Percentiles rank a stretch among this genome's conserved stretches.
These are phyloP conservation scores for Hyphodiscus sp. DNA, from an alignment of 2,329 filamentous ascomycete species.

Conservation along the genomic window DNA sequence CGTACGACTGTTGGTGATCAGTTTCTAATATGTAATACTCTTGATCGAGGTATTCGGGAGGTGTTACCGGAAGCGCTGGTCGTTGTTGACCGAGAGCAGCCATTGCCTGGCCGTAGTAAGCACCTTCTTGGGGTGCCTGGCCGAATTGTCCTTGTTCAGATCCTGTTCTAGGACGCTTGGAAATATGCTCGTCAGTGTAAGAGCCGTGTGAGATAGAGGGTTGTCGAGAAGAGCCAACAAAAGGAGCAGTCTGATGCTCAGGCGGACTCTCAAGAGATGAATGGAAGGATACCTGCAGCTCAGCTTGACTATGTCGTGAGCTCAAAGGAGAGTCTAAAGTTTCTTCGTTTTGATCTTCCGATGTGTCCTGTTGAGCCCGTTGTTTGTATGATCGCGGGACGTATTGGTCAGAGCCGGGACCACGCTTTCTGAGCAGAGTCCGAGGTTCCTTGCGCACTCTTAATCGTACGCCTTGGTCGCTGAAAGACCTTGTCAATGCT, in stretches of 20 bases:
- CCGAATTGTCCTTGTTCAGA: neutral
- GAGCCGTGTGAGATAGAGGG: neutral
- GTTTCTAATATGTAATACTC: neutral
- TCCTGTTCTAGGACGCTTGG: neutral
- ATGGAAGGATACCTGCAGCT: neutral
- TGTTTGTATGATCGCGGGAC: constrained; percentile 24
- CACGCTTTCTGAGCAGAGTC: constrained; percentile 32
- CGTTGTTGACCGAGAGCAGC: neutral
- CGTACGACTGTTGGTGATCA: neutral
- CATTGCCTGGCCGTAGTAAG: neutral
- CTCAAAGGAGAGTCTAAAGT: neutral
- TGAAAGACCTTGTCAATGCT: constrained; percentile 72
- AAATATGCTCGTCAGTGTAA: neutral
- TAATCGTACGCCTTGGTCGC: constrained; percentile 79
- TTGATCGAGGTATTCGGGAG: neutral
- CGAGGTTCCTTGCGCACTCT: constrained; percentile 78
- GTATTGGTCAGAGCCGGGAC: constrained; percentile 29
- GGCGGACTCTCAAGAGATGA: neutral
- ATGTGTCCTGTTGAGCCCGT: neutral
- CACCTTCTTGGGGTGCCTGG: neutral
- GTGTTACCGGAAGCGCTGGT: neutral
- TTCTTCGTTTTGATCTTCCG: neutral
- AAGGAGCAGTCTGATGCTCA: neutral
- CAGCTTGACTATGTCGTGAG: neutral
- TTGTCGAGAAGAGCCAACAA: neutral